Evolutionary conservation across 1,284 basidiomycete species (phyloP), one percentile per base, ranked within the genome.

Genomic region (Malassezia obtusa): DNA sequence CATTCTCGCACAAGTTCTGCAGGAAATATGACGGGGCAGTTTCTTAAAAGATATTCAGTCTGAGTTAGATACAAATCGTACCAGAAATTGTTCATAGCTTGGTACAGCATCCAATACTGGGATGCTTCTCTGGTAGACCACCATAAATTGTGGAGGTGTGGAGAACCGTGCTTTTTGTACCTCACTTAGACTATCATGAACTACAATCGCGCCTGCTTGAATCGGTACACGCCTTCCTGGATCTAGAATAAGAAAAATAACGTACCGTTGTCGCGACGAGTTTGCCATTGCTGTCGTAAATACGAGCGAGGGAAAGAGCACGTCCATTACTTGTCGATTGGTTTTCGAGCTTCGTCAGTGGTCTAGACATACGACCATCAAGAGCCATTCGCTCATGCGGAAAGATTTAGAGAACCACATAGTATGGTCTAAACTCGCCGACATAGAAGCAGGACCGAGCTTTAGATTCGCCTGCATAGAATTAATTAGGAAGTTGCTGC

Each of bases 331-430:
- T 59, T 8, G 59, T 58, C 1, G 67, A 69, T 54, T 73, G 71
- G 7, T 65, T 63, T 52, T 73, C 69, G 60, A 71, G 64, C 61
- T 66, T 51, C n/a, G 19, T 26, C 8, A 46, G 48, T 9, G 14
- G 30, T 7, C 26, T 8, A 31, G 22, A 62, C 59, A 51, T 52
- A 65, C 61, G 19, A 69, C 47, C 49, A 70, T 68, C 30, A 73
- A 50, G 12, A 73, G 38, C 67, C 69, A 71, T 14, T 73, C 56
- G 45, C 57, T 52, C 22, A 69, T 64, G 33, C 64, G 52, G 39
- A 73, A 73, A 5, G 61, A 46, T 31, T 67, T 59, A 51, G 68
- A 64, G 55, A 71, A 73, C 64, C 64, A 68, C 67, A 73, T 73
- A 24, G 58, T 60, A 51, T 73, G 71, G 51, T 73, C 69, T 4